Percentiles rank a stretch among this genome's conserved stretches.
Evolutionary conservation across 2,329 filamentous ascomycete genomes (phyloP).

Genomic region (Talaromyces amestolkiae): DNA sequence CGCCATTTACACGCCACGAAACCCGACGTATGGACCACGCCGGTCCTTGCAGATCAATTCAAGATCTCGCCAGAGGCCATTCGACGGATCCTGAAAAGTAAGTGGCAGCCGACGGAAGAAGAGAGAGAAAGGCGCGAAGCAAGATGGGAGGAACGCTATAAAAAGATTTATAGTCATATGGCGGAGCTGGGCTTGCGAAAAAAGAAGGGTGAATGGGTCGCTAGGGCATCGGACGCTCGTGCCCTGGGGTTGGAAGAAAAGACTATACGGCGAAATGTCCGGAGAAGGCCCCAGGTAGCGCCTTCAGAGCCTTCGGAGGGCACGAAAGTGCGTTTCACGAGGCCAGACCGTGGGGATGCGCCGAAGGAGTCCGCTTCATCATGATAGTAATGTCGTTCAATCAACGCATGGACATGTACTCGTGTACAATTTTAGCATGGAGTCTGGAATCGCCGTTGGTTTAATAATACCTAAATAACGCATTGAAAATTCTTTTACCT

Average conservation of each 20-base stretch:
- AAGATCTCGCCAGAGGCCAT: slow-evolving; percentile 84
- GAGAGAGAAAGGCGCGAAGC: slow-evolving; percentile 41
- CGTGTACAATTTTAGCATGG: background rate
- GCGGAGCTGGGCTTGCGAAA: slow-evolving; percentile 51
- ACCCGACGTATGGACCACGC: slow-evolving; percentile 72
- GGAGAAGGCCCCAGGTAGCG: background rate
- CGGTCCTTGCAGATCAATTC: slow-evolving; percentile 72
- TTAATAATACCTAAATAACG: background rate
- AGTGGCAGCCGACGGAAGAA: slow-evolving; percentile 43
- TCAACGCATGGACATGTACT: background rate
- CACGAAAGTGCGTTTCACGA: background rate
- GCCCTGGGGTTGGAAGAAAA: slow-evolving; percentile 2
- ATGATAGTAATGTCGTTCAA: background rate
- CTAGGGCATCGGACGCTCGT: slow-evolving; percentile 10
- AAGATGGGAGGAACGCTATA: slow-evolving; percentile 47
- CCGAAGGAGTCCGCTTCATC: background rate
- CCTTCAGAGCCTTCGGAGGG: background rate
- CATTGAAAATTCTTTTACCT: background rate
- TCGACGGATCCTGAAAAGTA: slow-evolving; percentile 71
- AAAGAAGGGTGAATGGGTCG: slow-evolving; percentile 46
- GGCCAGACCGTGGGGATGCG: background rate
- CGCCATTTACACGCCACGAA: slow-evolving; percentile 75
- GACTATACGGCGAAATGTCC: background rate
- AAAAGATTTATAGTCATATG: slow-evolving; percentile 47
- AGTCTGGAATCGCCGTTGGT: background rate